Base-by-base conservation (phyloP, 2,329 filamentous ascomycete species). In the Didymella lethalis region DNA sequence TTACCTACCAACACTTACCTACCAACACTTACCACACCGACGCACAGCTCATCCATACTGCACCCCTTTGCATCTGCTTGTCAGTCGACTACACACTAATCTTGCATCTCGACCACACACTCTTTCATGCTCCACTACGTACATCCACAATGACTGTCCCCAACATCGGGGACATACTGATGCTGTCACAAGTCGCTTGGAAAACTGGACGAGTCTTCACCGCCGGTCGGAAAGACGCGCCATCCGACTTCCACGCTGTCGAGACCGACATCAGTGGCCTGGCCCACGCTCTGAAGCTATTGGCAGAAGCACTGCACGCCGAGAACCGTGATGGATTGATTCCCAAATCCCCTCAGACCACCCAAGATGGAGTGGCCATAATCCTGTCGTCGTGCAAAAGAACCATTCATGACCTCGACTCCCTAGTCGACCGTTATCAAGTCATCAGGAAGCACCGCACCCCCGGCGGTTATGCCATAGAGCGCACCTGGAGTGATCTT, bases 151-250 rank as follows among this genome's bases (percentile, higher is more conserved):
- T 76, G 74, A 54, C 70, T 50, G 67, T 74, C 59, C 74, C 73
- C 56, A 77, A 62, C 28, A 69, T 75, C 57, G 80, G 79, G 55
- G 80, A 82, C 68, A 78, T 81, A 20, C 64, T 82, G 40, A 78
- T 80, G 75, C 72, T 82, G 16, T 81, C 79, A 5, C 79, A 82
- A 64, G 72, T 77, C 41, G 79, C 80, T 23, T 82, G 79, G 79
- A 80, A 76, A 61, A 77, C 79, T 40, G 79, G 78, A 26, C 68
- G 78, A 48, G 76, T 79, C 1, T 83, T 82, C 64, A 76, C 74
- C 5, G 69, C 79, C 20, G 77, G 77, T 26, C 74, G 76, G 31
- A 75, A 75, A 49, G 68, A 70, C 52, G 77, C 77, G 7, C 80
- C 79, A 1, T 29, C 66, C 29, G 78, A 80, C 26, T 82, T 82